Conservation (phyloP, 2,329 filamentous ascomycete species). For the Hymenoscyphus occultus region DNA sequence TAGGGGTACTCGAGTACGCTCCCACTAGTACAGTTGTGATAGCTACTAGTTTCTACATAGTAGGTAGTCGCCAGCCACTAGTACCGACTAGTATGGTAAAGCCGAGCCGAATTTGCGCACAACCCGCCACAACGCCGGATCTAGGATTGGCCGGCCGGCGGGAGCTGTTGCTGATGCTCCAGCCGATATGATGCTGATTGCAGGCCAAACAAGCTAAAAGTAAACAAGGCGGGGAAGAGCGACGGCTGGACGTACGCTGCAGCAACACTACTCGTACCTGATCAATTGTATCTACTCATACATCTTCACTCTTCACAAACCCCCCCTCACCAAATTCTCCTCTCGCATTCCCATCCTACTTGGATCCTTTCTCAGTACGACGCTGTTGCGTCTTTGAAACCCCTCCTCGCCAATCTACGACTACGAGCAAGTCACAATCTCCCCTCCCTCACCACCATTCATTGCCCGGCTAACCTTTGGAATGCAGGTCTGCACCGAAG, state of each 20-base stretch:
- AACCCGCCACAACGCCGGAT: neutral
- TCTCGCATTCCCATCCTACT: neutral
- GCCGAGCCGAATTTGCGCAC: neutral
- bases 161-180: neutral
- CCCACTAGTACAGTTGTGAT: too few species aligned
- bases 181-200: neutral
- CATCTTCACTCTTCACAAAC: neutral
- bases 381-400: neutral
- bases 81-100: neutral
- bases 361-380: neutral
- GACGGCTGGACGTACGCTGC: neutral
- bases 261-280: neutral
- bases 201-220: constrained; percentile 11
- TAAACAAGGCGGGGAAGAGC: constrained; percentile 11
- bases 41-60: too few species aligned
- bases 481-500: constrained; percentile 25
- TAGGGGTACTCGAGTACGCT: too few species aligned
- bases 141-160: constrained; percentile 5
- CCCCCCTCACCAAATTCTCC: neutral
- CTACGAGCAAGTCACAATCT: constrained; percentile 3
- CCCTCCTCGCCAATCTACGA: constrained; percentile 6
- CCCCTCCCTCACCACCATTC: neutral
- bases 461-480: constrained; percentile 33
- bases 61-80: neutral
- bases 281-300: neutral